Conservation (phyloP, 2,329 filamentous ascomycete species). For the Biscogniauxia mediterranea region DNA sequence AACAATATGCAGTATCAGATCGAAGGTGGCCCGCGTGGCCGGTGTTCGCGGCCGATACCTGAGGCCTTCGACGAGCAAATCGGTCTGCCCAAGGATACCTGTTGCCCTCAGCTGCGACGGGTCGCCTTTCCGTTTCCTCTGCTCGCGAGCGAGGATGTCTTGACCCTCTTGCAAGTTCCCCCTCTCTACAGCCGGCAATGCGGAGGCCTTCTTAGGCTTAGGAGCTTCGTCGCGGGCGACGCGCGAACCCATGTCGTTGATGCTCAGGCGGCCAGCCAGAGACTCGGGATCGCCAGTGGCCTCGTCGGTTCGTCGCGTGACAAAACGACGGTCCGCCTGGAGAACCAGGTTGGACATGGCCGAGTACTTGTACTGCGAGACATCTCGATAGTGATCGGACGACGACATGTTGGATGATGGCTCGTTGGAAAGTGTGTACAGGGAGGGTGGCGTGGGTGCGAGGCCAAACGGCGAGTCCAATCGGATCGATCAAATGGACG, state of each 20-base stretch:
- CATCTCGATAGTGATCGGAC: constrained; percentile 75
- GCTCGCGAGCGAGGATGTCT: constrained; percentile 79
- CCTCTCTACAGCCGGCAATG: constrained; percentile 68
- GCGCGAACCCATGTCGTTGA: constrained; percentile 89
- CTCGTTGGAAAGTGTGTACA: constrained; percentile 9
- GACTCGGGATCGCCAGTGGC: constrained; percentile 97
- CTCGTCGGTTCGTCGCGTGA: constrained; percentile 89
- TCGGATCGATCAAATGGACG: constrained; percentile 28
- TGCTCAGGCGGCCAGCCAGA: constrained; percentile 87
- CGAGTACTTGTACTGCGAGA: constrained; percentile 98
- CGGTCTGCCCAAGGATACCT: constrained; percentile 79
- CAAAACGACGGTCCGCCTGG: constrained; percentile 97
- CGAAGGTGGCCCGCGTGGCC: constrained; percentile 88
- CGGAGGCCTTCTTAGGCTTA: constrained; percentile 73
- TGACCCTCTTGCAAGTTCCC: constrained; percentile 76
- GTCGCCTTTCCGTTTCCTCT: constrained; percentile 83
- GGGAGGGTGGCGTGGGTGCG: constrained; percentile 12
- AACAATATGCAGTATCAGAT: constrained; percentile 89
- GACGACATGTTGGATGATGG: constrained; percentile 6
- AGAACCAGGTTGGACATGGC: constrained; percentile 99
- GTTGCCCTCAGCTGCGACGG: constrained; percentile 66
- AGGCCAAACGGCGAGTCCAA: constrained; percentile 25
- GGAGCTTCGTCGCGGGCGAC: constrained; percentile 77
- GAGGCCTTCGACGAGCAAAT: constrained; percentile 86
- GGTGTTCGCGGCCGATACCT: constrained; percentile 88